Evolutionary conservation across 805 yeast genomes (phyloP), one percentile per base, ranked within the genome.

Genomic region (Ogataea pignaliae): DNA sequence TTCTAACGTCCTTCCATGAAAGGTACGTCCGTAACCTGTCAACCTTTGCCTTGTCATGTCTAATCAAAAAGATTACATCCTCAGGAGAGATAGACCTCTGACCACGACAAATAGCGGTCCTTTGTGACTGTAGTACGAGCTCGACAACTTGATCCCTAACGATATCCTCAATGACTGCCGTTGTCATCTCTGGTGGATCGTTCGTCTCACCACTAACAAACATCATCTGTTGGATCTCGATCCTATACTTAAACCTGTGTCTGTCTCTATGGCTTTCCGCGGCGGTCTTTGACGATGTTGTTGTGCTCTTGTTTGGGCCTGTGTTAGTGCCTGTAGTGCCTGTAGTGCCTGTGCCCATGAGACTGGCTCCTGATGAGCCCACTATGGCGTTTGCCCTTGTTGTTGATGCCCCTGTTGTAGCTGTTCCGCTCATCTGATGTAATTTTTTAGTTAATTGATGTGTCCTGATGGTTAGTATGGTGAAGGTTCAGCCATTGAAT

Each of bases 201-300:
- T 86, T 87, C 0, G 93, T 80, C 62, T 93, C 98, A 2, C 99
- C 99, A 43, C 85, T 76, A 44, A 93, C 99, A 71, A 93, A 93
- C 99, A 93, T 93, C 99, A 93, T 93, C 70, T 87, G 93, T 65
- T 93, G 99, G 57, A 93, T 93, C 69, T 93, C 99, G 33, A 86
- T 78, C 45, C 95, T 73, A 64, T 91, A 93, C 59, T 83, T 81
- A 68, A 86, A 82, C 60, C 80, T 80, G 43, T 69, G 51, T 40
- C 54, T 55, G 38, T 59, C 59, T 29, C 48, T 51, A n/a, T 50
- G 50, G 31, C 35, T 45, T n/a, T 42, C 45, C 26, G 44, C 12
- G 7, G 39, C 43, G 26, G 36, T n/a, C 39, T 41, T 38, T 31
- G 34, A 14, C 10, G 33, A 37, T 15, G 43, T 43, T 13, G 47